These are phyloP conservation scores for Rhizoctonia solani DNA, from an alignment of 1,284 basidiomycete species.

Conservation along the genomic window DNA sequence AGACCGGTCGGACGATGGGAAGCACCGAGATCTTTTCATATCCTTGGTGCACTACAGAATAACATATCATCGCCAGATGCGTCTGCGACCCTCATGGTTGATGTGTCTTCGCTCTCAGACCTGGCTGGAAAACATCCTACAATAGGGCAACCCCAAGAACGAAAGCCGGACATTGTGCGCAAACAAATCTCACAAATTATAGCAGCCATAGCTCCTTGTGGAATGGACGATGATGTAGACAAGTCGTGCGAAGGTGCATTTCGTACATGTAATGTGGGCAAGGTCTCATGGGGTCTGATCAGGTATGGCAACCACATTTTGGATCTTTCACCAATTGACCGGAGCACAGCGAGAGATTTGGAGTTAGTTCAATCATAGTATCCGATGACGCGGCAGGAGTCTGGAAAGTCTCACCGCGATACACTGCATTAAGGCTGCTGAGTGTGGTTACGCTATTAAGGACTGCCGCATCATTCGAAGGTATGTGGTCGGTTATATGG, in stretches of 20 bases:
- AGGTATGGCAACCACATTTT: not conserved
- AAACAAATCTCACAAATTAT: slow-evolving; percentile 42
- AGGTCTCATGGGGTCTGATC: slow-evolving; percentile 20
- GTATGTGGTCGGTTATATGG: slow-evolving; percentile 48
- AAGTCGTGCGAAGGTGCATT: slow-evolving; percentile 44
- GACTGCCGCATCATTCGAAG: slow-evolving; percentile 70
- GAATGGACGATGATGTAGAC: slow-evolving; percentile 63
- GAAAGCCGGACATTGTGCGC: not conserved
- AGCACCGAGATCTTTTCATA: slow-evolving; percentile 18
- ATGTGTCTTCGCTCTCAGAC: slow-evolving; percentile 17
- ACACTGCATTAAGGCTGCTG: slow-evolving; percentile 70
- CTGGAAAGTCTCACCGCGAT: slow-evolving; percentile 72
- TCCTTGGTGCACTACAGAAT: slow-evolving; percentile 7
- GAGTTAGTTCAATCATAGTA: slow-evolving; percentile 20
- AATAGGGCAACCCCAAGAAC: not conserved
- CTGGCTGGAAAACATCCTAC: not conserved
- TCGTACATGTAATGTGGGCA: slow-evolving; percentile 48
- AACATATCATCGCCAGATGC: slow-evolving; percentile 21
- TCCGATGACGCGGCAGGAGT: slow-evolving; percentile 42
- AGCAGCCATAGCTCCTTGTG: slow-evolving; percentile 51
- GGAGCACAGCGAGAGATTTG: slow-evolving; percentile 1
- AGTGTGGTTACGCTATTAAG: slow-evolving; percentile 70
- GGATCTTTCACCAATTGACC: not conserved
- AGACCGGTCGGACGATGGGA: slow-evolving; percentile 32
- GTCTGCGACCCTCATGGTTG: slow-evolving; percentile 26